A percentile compares a stretch with the other conserved stretches of the same genome.
Evolutionary conservation across 148 eudicot genomes (phyloP).

Genomic region (Persicaria maculosa): DNA sequence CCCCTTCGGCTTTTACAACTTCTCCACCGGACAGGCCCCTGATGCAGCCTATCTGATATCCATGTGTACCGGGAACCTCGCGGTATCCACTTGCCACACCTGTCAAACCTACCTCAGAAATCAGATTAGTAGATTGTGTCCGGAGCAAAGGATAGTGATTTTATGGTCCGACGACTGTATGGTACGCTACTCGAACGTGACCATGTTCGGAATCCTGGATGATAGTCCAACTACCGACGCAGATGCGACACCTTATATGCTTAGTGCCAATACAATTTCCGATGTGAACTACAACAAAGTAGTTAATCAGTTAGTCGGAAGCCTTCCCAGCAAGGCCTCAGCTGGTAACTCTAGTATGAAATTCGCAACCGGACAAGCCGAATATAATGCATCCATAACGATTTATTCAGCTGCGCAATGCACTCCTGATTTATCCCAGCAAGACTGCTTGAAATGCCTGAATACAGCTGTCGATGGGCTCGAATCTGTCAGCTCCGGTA

Average conservation of each 20-base stretch:
- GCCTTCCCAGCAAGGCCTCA: not conserved
- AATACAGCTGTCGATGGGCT: not conserved
- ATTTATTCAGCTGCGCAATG: not conserved
- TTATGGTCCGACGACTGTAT: slow-evolving; percentile 2
- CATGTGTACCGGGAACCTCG: not conserved
- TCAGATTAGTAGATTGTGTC: not conserved
- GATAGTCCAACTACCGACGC: too few species aligned
- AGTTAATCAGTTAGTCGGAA: not conserved
- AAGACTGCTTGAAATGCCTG: not conserved
- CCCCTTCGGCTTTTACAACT: not conserved
- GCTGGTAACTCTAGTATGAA: not conserved
- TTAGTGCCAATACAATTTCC: not conserved
- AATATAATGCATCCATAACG: not conserved
- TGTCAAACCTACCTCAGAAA: not conserved
- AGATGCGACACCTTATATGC: not conserved
- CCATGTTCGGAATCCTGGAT: not conserved
- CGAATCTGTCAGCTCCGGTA: not conserved
- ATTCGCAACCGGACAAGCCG: not conserved
- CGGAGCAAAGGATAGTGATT: not conserved
- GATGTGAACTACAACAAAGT: not conserved
- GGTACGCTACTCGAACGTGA: not conserved
- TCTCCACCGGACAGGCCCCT: not conserved
- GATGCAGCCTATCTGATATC: not conserved
- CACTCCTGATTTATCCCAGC: not conserved
- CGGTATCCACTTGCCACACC: not conserved